A percentile compares a stretch with the other conserved stretches of the same genome.
phyloP scores from a whole-genome alignment of 352 stramenopile species.

The Pythium sukuiense region DNA sequence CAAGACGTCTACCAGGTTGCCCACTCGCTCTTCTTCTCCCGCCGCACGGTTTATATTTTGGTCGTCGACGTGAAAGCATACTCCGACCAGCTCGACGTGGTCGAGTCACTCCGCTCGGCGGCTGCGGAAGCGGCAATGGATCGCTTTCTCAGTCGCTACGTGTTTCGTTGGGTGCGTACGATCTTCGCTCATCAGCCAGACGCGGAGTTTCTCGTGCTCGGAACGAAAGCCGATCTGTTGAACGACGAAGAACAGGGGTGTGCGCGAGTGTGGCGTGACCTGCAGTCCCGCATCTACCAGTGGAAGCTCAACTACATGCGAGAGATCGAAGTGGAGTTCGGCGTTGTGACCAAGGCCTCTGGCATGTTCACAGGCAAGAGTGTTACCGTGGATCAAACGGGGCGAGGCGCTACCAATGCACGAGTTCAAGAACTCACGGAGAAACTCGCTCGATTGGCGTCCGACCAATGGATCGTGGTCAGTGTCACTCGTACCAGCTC shows the following conservation, averaged over 20 bases:
- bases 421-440: too few species aligned
- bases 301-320: too few species aligned
- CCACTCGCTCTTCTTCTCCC: neutral
- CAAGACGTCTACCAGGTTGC: constrained; percentile 1
- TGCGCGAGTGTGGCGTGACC: too few species aligned
- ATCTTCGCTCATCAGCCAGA: constrained; percentile 12
- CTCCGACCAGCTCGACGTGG: neutral
- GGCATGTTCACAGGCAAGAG: too few species aligned
- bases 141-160: neutral
- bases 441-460: too few species aligned
- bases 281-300: too few species aligned
- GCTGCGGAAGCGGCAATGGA: neutral
- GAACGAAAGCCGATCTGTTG: neutral
- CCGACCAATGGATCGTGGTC: neutral
- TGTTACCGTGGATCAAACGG: too few species aligned
- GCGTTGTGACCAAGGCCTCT: too few species aligned
- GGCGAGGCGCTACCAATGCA: too few species aligned
- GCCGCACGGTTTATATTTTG: neutral
- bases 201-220: constrained; percentile 4
- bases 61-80: constrained; percentile 12
- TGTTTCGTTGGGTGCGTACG: constrained; percentile 8
- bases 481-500: neutral
- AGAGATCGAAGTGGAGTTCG: too few species aligned
- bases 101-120: neutral
- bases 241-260: too few species aligned